Evolutionary conservation across 306 rosid species (phyloP).

Genomic region (Purshia tridentata): DNA sequence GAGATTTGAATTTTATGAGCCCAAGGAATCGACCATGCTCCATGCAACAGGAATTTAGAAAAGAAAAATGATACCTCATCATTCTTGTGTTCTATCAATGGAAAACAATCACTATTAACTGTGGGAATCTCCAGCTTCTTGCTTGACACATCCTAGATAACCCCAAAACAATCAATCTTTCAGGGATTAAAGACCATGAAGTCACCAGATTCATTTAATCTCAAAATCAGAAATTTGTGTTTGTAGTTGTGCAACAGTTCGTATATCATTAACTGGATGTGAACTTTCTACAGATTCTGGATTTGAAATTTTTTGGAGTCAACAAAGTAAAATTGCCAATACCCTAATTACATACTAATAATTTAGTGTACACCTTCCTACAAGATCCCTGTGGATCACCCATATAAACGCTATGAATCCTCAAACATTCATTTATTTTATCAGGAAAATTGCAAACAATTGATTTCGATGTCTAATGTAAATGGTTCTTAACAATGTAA

Average conservation of each 20-base stretch:
- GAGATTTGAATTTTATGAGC: conserved; percentile 8
- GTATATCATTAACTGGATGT: background rate
- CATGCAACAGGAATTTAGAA: conserved; percentile 21
- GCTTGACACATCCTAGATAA: conserved; percentile 59
- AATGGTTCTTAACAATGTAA: background rate
- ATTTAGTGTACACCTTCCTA: background rate
- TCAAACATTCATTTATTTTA: background rate
- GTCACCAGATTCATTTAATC: conserved; percentile 28
- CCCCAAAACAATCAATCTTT: conserved; percentile 48
- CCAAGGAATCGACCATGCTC: conserved; percentile 15
- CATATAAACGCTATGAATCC: background rate
- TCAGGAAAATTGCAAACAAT: background rate
- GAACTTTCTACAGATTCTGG: background rate
- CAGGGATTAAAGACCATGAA: conserved; percentile 34
- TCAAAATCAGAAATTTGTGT: background rate
- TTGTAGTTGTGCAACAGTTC: background rate
- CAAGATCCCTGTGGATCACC: background rate
- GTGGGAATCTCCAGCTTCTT: conserved; percentile 50
- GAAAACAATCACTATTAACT: conserved; percentile 42
- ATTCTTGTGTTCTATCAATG: conserved; percentile 55
- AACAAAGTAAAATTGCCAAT: background rate
- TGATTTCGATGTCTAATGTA: background rate
- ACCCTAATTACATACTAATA: background rate
- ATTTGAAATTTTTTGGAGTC: background rate
- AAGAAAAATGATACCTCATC: conserved; percentile 58